These are phyloP conservation scores for Papilionanthe hybrid DNA, from an alignment of 116 monocot genomes.

Conservation along the genomic window DNA sequence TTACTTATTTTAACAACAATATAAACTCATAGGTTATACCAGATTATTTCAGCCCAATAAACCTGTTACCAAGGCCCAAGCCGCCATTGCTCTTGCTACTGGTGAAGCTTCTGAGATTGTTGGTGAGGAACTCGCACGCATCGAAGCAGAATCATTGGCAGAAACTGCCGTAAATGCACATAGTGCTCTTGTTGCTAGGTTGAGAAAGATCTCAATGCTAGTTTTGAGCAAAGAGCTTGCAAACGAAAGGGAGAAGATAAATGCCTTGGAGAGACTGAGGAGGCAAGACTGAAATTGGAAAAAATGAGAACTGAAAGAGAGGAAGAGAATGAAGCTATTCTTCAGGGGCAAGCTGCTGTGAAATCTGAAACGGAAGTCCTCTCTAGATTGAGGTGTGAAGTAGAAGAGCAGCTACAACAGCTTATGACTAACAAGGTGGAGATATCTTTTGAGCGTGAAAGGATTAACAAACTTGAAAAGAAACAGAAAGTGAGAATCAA, in stretches of 20 bases:
- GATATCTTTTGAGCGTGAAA: constrained; percentile 72
- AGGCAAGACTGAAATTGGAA: constrained; percentile 72
- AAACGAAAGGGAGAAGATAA: constrained; percentile 75
- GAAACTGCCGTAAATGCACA: constrained; percentile 89
- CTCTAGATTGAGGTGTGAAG: constrained; percentile 62
- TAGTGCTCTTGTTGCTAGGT: constrained; percentile 81
- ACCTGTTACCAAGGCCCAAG: constrained; percentile 95
- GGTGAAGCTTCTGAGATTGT: constrained; percentile 83
- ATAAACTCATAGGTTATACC: constrained; percentile 60
- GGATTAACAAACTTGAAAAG: constrained; percentile 55
- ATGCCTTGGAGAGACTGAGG: constrained; percentile 71
- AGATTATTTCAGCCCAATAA: constrained; percentile 91
- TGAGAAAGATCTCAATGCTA: constrained; percentile 87
- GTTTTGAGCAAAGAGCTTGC: constrained; percentile 74
- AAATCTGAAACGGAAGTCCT: constrained; percentile 96
- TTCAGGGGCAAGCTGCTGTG: constrained; percentile 56
- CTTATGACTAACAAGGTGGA: constrained; percentile 66
- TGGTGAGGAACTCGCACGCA: constrained; percentile 81
- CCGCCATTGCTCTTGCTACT: constrained; percentile 83
- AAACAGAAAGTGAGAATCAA: constrained; percentile 70
- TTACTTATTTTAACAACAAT: constrained; percentile 8
- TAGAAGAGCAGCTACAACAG: constrained; percentile 75
- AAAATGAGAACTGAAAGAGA: constrained; percentile 63
- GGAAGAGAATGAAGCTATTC: constrained; percentile 62
- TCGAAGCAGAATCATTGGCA: constrained; percentile 88